Percentiles rank a stretch among this genome's conserved stretches.
Evolutionary conservation across 192 early-diverging fungal genomes (phyloP).

Genomic region (Backusella luteola): DNA sequence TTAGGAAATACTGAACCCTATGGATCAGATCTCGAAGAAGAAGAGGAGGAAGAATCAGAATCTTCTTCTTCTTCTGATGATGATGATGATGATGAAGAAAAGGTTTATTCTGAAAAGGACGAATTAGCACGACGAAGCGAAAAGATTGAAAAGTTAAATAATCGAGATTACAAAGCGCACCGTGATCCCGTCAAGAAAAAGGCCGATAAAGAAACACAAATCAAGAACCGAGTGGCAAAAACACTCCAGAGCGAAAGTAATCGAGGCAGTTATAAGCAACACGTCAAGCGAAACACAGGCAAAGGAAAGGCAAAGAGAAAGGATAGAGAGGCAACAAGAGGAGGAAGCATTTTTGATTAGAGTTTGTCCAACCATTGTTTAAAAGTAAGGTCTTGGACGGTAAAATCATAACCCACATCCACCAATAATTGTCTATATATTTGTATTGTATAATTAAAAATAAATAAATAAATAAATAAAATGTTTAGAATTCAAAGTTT

Average conservation of each 20-base stretch:
- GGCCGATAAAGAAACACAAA: constrained; percentile 40
- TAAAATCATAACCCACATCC: background rate
- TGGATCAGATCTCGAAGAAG: constrained; percentile 18
- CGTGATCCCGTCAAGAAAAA: constrained; percentile 34
- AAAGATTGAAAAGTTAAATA: constrained; percentile 34
- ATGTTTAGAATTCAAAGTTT: background rate
- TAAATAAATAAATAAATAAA: background rate
- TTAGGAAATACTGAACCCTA: constrained; percentile 21
- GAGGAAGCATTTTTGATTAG: constrained; percentile 36
- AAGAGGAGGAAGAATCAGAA: background rate
- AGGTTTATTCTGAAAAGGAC: background rate
- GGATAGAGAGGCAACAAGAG: constrained; percentile 27
- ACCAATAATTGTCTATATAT: constrained; percentile 1
- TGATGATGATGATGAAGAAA: background rate
- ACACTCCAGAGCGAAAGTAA: constrained; percentile 31
- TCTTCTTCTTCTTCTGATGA: too few species aligned
- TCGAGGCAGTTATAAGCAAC: constrained; percentile 32
- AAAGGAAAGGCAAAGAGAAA: constrained; percentile 57
- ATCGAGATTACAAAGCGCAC: constrained; percentile 51
- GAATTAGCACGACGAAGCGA: constrained; percentile 1
- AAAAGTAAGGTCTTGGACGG: background rate
- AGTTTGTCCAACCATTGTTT: background rate
- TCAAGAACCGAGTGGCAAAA: constrained; percentile 52
- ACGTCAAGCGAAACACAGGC: constrained; percentile 41
- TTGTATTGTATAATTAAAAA: background rate